A percentile compares a stretch with the other conserved stretches of the same genome.
phyloP scores from a whole-genome alignment of 2,329 filamentous ascomycete species.

The Zasmidium citrigriseum region DNA sequence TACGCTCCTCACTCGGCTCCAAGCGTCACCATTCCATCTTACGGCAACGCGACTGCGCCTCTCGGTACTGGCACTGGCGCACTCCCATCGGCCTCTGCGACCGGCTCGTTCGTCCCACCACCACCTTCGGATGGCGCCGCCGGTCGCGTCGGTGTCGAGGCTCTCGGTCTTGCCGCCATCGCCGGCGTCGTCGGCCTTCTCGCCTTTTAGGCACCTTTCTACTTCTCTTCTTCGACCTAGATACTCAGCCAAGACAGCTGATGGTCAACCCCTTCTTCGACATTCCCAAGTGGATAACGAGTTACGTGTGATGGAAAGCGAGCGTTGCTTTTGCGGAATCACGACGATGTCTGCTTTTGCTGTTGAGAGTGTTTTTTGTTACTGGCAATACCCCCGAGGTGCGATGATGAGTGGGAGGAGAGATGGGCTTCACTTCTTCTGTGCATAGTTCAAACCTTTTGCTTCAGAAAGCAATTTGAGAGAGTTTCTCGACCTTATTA shows the following conservation, averaged over 20 bases:
- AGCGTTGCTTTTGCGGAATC: slow-evolving; percentile 1
- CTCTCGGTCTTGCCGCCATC: slow-evolving; percentile 19
- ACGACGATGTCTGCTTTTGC: neutral
- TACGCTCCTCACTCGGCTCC: slow-evolving; percentile 4
- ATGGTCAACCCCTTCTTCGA: neutral
- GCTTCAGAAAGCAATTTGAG: neutral
- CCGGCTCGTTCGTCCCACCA: slow-evolving; percentile 3
- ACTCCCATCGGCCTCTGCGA: slow-evolving; percentile 7
- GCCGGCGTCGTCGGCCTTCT: slow-evolving; percentile 23
- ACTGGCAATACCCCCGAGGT: neutral
- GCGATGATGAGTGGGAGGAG: neutral
- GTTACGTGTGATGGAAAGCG: slow-evolving; percentile 4
- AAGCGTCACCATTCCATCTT: slow-evolving; percentile 10
- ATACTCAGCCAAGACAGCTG: neutral
- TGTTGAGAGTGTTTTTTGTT: neutral
- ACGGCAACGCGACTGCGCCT: slow-evolving; percentile 21
- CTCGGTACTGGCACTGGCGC: slow-evolving; percentile 13
- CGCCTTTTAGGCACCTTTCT: slow-evolving; percentile 9
- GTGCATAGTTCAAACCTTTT: neutral
- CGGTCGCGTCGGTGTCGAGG: slow-evolving; percentile 17
- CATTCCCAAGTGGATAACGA: slow-evolving; percentile 2
- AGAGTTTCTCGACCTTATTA: neutral
- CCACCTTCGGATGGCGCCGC: slow-evolving; percentile 19
- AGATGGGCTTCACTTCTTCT: neutral
- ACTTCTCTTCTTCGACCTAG: slow-evolving; percentile 10